A percentile compares a stretch with the other conserved stretches of the same genome.
phyloP scores from a whole-genome alignment of 73 alveolate species.

The Paramecium octaurelia region DNA sequence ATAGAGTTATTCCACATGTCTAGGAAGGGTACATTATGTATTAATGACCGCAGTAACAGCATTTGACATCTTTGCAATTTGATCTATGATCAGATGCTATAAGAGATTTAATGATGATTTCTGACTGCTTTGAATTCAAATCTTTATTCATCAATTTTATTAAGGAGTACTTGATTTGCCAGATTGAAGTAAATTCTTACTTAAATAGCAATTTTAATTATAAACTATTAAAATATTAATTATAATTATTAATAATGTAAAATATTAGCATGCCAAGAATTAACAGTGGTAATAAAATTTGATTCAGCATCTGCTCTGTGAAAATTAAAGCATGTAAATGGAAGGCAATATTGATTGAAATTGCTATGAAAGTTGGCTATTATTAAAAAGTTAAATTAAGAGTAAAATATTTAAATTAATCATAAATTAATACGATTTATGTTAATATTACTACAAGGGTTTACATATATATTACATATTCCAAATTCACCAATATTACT shows the following conservation, averaged over 20 bases:
- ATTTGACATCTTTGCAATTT: not conserved
- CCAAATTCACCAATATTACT: not conserved
- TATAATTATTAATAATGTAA: not conserved
- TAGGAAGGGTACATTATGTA: not conserved
- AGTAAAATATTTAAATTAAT: not conserved
- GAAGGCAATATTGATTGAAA: not conserved
- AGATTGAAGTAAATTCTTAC: not conserved
- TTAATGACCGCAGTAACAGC: not conserved
- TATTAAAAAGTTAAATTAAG: not conserved
- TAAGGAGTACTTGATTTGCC: not conserved
- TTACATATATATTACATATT: not conserved
- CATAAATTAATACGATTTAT: not conserved
- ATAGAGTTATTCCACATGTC: not conserved
- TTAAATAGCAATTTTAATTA: not conserved
- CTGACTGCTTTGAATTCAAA: not conserved
- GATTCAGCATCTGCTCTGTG: not conserved
- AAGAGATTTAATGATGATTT: not conserved
- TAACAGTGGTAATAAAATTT: not conserved
- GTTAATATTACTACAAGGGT: not conserved
- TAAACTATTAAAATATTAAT: not conserved
- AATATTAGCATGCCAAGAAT: not conserved
- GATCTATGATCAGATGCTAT: not conserved
- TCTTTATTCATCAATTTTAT: not conserved
- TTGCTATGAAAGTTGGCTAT: not conserved
- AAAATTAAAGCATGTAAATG: not conserved